Evolutionary conservation across 2,329 filamentous ascomycete species (phyloP).

Genomic region (Diplodia scrobiculata): DNA sequence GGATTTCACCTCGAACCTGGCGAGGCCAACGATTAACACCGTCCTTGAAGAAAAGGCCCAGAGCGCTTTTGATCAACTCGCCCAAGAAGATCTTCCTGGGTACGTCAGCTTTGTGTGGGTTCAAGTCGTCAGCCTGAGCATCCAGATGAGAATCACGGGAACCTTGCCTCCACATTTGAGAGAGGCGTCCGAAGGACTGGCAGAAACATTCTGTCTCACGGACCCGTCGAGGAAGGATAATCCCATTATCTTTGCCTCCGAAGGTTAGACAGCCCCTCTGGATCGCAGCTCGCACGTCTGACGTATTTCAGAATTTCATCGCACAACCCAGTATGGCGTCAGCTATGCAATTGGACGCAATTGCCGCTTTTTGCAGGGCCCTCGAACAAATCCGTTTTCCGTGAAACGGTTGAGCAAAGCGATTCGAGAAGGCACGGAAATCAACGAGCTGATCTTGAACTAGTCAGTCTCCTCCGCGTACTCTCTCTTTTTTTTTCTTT

Average conservation of each 20-base stretch:
- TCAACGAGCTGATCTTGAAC: conserved; percentile 74
- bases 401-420: conserved; percentile 64
- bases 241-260: conserved; percentile 75
- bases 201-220: conserved; percentile 75
- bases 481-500: conserved; percentile 24
- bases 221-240: conserved; percentile 74
- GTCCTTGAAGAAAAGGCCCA: conserved; percentile 64
- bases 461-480: conserved; percentile 54
- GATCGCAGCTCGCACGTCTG: not conserved
- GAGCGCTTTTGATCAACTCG: conserved; percentile 66
- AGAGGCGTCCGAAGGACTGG: conserved; percentile 72
- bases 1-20: conserved; percentile 57
- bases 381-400: conserved; percentile 66
- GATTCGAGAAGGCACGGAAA: conserved; percentile 64
- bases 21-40: conserved; percentile 59
- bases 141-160: conserved; percentile 68
- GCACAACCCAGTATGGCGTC: conserved; percentile 74
- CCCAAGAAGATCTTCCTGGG: conserved; percentile 69
- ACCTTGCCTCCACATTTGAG: conserved; percentile 65
- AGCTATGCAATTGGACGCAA: conserved; percentile 73
- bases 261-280: conserved; percentile 55
- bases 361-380: conserved; percentile 76
- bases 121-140: conserved; percentile 68
- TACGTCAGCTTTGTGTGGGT: conserved; percentile 71
- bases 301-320: conserved; percentile 63